These are phyloP conservation scores for Margaritispora aquatica DNA, from an alignment of 495 filamentous ascomycete genomes.

Conservation along the genomic window DNA sequence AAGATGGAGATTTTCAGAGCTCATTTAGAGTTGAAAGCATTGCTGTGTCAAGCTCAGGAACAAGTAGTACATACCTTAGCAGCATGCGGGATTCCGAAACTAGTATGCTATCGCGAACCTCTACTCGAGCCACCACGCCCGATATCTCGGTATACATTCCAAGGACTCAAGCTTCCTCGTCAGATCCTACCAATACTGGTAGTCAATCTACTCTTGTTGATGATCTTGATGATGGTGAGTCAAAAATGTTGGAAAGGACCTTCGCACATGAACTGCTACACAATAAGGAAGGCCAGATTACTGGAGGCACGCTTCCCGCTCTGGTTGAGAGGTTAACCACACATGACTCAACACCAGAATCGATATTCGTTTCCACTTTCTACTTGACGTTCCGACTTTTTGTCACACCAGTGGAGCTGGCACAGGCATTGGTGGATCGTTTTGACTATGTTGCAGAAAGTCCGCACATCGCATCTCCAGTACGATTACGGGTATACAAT, in stretches of 20 bases:
- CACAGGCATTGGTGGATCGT: constrained; percentile 74
- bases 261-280: constrained; percentile 84
- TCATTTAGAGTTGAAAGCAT: constrained; percentile 44
- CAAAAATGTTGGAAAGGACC: constrained; percentile 75
- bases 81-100: constrained; percentile 72
- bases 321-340: constrained; percentile 91
- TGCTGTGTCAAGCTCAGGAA: constrained; percentile 46
- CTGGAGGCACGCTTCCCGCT: constrained; percentile 84
- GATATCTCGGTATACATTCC: constrained; percentile 45
- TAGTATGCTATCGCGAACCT: constrained; percentile 72
- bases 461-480: constrained; percentile 63
- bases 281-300: constrained; percentile 93
- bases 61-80: constrained; percentile 70
- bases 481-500: constrained; percentile 90
- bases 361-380: constrained; percentile 89
- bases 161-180: constrained; percentile 40
- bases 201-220: constrained; percentile 62
- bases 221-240: constrained; percentile 70
- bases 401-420: constrained; percentile 72
- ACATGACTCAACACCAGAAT: constrained; percentile 88
- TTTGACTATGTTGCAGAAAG: constrained; percentile 88
- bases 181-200: constrained; percentile 48
- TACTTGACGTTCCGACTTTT: constrained; percentile 97
- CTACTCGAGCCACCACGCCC: constrained; percentile 86
- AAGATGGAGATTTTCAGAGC: constrained; percentile 37